These are phyloP conservation scores for Pseudocohnilembus persalinus DNA, from an alignment of 169 alveolate genomes.

Conservation along the genomic window DNA sequence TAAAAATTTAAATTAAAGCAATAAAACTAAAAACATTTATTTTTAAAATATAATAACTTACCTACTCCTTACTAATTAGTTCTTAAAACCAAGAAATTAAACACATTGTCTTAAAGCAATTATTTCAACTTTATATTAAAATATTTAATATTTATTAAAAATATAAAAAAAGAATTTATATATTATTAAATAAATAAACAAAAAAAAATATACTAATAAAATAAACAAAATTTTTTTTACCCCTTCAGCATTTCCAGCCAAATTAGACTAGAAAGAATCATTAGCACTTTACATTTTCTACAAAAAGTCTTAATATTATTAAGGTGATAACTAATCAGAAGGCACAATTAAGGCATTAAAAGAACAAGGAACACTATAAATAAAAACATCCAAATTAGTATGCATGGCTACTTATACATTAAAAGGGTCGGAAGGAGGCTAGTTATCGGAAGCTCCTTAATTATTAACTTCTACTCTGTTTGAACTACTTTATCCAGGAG, in stretches of 20 bases:
- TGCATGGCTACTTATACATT: constrained; percentile 57
- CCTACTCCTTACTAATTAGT: constrained; percentile 30
- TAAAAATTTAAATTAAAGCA: not conserved
- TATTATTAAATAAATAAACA: no score
- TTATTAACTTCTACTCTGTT: constrained; percentile 4
- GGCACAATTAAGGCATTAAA: constrained; percentile 50
- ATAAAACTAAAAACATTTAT: not conserved
- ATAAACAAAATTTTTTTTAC: constrained; percentile 10
- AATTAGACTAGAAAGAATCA: not conserved
- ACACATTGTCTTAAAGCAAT: constrained; percentile 15
- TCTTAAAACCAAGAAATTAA: constrained; percentile 15
- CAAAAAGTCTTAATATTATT: constrained; percentile 18
- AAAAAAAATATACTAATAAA: no score
- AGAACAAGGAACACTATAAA: constrained; percentile 61
- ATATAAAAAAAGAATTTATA: constrained; percentile 28
- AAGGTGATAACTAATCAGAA: constrained; percentile 2
- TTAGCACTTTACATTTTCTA: constrained; percentile 22
- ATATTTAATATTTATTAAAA: not conserved
- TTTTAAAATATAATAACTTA: no score
- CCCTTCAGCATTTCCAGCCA: not conserved
- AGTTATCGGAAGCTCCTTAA: constrained; percentile 31
- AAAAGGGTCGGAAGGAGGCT: constrained; percentile 62
- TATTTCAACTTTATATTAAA: constrained; percentile 11
- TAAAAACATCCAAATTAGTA: constrained; percentile 57
- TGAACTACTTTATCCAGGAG: constrained; percentile 14